Evolutionary conservation across 1,139 yeast genomes (phyloP), one percentile per base, ranked within the genome.

Genomic region (Magnusiomyces suaveolens): DNA sequence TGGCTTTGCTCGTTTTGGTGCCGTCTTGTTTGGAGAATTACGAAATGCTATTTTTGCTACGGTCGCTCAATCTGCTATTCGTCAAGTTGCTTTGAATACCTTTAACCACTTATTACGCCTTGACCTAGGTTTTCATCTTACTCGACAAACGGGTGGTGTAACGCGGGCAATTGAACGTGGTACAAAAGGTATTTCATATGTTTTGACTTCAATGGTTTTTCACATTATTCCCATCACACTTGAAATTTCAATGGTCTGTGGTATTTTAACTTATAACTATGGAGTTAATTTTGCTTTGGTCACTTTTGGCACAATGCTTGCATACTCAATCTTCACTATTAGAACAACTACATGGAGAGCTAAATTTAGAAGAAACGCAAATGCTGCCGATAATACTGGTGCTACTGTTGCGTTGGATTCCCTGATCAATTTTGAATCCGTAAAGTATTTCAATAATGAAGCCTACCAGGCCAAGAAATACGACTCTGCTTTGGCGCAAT

Each of bases 141-240:
- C 94, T 8, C 77, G 90, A 62, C 97, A 94, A 68, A 94, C 98
- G 0, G 99, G 99, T 61, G 97, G 96, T 0, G 72, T 92, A 49
- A 92, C 97, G 0, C 75, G 98, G 59, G 97, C 98, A 1, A 92
- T 92, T 64, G 99, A 92, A 66, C 76, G 98, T 62, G 99, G 99
- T 67, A 92, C 97, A 1, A 92, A 92, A 63, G 98, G 99, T 71
- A 92, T 92, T 53, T 84, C 95, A 25, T 90, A 86, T 64, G 97
- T 92, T 3, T 74, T 92, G 53, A 83, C 87, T 44, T 96, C 98
- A 2, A 87, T 92, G 96, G 96, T 94, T 16, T 92, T 92, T 73
- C 98, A 94, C 67, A 90, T 92, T 33, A 76, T 92, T 48, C 99
- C 99, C 4, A 85, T 92, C 43, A 77, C 95, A 1, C 85, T 92